Conservation (phyloP, 257 asterid genomes). For the Osmanthus fragrans region DNA sequence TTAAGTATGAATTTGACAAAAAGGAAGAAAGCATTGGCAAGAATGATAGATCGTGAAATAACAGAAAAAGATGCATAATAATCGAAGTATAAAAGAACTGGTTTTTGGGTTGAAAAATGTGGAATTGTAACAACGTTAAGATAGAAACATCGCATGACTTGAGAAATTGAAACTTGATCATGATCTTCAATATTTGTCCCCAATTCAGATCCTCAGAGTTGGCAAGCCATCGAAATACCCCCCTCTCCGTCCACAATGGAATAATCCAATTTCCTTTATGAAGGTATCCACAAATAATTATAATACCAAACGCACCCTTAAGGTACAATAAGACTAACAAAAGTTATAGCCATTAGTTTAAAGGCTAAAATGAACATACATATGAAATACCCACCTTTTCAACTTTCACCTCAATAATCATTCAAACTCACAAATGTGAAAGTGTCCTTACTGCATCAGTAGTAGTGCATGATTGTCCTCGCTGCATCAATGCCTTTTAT, state of each 20-base stretch:
- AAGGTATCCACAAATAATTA: neutral
- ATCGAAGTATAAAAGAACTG: neutral
- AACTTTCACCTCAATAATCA: neutral
- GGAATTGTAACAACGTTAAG: neutral
- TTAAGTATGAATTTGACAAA: neutral
- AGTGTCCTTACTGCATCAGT: neutral
- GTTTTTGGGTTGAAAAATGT: neutral
- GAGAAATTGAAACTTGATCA: neutral
- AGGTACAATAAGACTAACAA: neutral
- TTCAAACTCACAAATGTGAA: neutral
- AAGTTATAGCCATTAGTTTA: neutral
- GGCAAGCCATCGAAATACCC: neutral
- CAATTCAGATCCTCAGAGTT: neutral
- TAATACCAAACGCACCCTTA: neutral
- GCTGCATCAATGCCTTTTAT: neutral
- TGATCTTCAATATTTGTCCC: neutral
- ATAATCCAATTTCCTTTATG: neutral
- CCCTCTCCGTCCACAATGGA: neutral
- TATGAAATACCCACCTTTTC: neutral
- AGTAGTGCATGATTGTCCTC: neutral
- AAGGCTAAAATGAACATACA: neutral
- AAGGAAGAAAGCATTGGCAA: neutral
- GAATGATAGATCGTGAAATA: neutral
- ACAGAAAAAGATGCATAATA: neutral
- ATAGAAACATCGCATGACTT: neutral